phyloP scores from a whole-genome alignment of 495 filamentous ascomycete genomes.

The Neurospora sp. region DNA sequence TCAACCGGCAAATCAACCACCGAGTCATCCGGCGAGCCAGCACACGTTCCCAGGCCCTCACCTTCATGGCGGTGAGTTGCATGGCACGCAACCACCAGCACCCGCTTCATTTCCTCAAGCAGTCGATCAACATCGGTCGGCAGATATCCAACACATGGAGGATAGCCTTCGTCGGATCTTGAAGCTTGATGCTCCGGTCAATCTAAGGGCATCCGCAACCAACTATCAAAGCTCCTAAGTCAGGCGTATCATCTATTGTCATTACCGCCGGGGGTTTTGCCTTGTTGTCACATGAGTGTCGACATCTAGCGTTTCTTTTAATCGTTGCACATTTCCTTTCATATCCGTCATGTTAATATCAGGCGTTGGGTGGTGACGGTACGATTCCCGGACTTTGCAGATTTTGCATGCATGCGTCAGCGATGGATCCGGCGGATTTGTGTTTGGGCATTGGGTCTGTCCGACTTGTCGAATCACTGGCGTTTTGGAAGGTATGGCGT shows the following conservation, averaged over 20 bases:
- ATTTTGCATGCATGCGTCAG: not conserved
- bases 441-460: not conserved
- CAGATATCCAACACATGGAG: slow-evolving; percentile 36
- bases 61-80: not conserved
- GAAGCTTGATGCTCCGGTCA: slow-evolving; percentile 29
- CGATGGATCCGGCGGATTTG: not conserved
- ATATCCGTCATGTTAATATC: not conserved
- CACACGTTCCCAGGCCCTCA: not conserved
- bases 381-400: slow-evolving; percentile 1
- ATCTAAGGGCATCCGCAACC: slow-evolving; percentile 3
- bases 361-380: slow-evolving; percentile 8
- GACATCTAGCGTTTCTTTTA: not conserved
- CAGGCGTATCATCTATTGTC: slow-evolving; percentile 1
- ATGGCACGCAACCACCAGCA: not conserved
- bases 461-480: not conserved
- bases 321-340: not conserved
- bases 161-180: slow-evolving; percentile 40
- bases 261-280: not conserved
- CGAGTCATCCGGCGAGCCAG: not conserved
- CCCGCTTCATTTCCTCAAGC: not conserved
- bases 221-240: slow-evolving; percentile 18
- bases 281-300: not conserved
- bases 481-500: slow-evolving; percentile 1
- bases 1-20: slow-evolving; percentile 1
- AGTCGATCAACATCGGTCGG: slow-evolving; percentile 7